These are phyloP conservation scores for Hanseniaspora singularis DNA, from an alignment of 805 yeast genomes.

Conservation along the genomic window DNA sequence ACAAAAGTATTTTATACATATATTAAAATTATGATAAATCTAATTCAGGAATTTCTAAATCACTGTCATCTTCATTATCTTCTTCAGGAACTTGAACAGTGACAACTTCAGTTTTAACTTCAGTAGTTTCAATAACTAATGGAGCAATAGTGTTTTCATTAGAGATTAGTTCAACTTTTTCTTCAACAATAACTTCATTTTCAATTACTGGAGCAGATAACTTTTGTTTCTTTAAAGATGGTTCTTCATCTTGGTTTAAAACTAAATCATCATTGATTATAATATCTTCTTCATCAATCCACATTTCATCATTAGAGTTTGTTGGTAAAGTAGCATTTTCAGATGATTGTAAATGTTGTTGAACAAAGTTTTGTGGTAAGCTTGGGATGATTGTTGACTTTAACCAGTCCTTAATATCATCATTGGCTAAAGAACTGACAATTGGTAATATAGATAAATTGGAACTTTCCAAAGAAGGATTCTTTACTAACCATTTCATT, in stretches of 20 bases:
- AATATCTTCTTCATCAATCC: slow-evolving; percentile 17
- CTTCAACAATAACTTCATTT: slow-evolving; percentile 8
- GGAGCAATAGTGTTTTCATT: slow-evolving; percentile 2
- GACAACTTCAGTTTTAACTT: not conserved
- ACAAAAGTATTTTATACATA: not conserved
- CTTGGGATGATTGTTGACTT: slow-evolving; percentile 46
- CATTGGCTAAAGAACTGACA: slow-evolving; percentile 34
- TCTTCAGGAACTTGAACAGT: not conserved
- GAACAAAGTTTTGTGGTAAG: slow-evolving; percentile 41
- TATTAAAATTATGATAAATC: slow-evolving; percentile 14
- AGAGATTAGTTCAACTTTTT: slow-evolving; percentile 11
- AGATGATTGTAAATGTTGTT: slow-evolving; percentile 17
- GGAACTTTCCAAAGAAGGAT: slow-evolving; percentile 48
- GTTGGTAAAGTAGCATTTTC: too few species aligned
- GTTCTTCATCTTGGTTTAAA: slow-evolving; percentile 11
- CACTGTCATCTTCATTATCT: slow-evolving; percentile 24
- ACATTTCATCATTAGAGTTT: slow-evolving; percentile 7
- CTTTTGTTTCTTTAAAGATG: slow-evolving; percentile 3
- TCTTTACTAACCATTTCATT: slow-evolving; percentile 33
- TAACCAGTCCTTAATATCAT: slow-evolving; percentile 11
- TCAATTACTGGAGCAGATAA: slow-evolving; percentile 8
- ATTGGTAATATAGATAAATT: slow-evolving; percentile 53
- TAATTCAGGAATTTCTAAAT: slow-evolving; percentile 27
- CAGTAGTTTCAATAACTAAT: not conserved
- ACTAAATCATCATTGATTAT: too few species aligned